Percentiles rank a stretch among this genome's conserved stretches.
Conservation (phyloP, 2,329 filamentous ascomycete species). For the Fusarium bulbicola region DNA sequence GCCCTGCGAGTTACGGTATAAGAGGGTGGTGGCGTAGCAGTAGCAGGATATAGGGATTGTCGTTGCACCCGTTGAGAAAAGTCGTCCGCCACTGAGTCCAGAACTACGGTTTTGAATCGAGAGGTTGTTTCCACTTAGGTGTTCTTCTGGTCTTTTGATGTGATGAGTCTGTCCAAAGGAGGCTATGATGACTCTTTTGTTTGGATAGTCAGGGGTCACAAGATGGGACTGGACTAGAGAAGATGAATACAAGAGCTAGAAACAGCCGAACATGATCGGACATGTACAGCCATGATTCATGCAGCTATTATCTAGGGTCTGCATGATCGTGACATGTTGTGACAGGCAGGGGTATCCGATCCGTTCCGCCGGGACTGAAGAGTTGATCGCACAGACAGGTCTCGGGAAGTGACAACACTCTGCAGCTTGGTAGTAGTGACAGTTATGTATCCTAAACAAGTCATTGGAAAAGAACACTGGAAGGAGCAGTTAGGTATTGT, state of each 20-base stretch:
- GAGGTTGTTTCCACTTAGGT: slow-evolving; percentile 15
- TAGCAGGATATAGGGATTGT: not conserved
- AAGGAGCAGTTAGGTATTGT: not conserved
- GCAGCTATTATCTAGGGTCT: not conserved
- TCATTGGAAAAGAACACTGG: not conserved
- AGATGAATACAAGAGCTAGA: not conserved
- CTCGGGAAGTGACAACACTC: not conserved
- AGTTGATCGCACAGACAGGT: not conserved
- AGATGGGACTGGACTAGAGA: not conserved
- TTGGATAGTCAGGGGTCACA: not conserved
- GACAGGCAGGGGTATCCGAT: slow-evolving; percentile 3
- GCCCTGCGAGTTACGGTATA: slow-evolving; percentile 3
- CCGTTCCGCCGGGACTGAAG: not conserved
- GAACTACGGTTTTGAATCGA: not conserved
- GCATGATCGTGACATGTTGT: slow-evolving; percentile 10
- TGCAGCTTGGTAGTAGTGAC: not conserved
- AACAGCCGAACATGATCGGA: slow-evolving; percentile 8
- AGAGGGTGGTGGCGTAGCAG: slow-evolving; percentile 2
- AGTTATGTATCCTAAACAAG: not conserved
- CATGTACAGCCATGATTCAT: not conserved
- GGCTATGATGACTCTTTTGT: not conserved
- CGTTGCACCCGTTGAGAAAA: not conserved
- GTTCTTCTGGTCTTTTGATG: slow-evolving; percentile 9
- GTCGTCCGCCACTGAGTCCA: slow-evolving; percentile 12
- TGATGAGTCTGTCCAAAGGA: not conserved